Evolutionary conservation across 257 asterid genomes (phyloP), one percentile per base, ranked within the genome.

Genomic region (Osmanthus fragrans): DNA sequence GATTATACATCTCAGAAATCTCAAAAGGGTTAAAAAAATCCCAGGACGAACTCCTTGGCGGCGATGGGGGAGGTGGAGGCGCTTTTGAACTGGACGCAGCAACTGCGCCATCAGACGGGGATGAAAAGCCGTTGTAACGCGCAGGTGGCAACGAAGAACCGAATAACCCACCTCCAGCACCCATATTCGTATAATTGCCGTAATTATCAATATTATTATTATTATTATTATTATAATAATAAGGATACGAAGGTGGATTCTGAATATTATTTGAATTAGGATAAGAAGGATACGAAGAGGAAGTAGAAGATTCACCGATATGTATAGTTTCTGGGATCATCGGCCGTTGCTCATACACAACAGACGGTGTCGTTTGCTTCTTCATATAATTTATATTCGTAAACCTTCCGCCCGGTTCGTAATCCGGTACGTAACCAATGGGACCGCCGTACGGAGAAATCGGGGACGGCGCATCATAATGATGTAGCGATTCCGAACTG

Each of bases 1-100:
- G 89, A 68, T 93, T 90, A 77, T 71, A 85, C 71, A 83, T 91
- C 70, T 93, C 99, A 72, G 80, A 88, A 76, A 84, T 88, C 84
- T 90, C 97, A 70, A 95, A 95, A 0, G 97, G 98, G 70, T 93
- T 95, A 70, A 95, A 77, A 71, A 95, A 95, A 82, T 91, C 99
- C 99, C 99, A 95, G 64, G 90, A 60, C 7, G 97, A 89, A 49
- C 89, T 74, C 64, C 87, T 85, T 0, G 98, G 98, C 0, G 99
- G 99, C 10, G 97, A 83, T 0, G 97, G 98, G 1, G 99, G 98
- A 27, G 94, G 91, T 1, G 93, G 86, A 27, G 92, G 90, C 25
- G 89, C 86, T 80, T 87, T 88, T 23, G 97, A 89, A 71, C 83
- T 89, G 3, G 94, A 87, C 70, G 90, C 70, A 2, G 87, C 75